phyloP scores from a whole-genome alignment of 192 early-diverging fungal genomes.

The Podochytrium sp. region DNA sequence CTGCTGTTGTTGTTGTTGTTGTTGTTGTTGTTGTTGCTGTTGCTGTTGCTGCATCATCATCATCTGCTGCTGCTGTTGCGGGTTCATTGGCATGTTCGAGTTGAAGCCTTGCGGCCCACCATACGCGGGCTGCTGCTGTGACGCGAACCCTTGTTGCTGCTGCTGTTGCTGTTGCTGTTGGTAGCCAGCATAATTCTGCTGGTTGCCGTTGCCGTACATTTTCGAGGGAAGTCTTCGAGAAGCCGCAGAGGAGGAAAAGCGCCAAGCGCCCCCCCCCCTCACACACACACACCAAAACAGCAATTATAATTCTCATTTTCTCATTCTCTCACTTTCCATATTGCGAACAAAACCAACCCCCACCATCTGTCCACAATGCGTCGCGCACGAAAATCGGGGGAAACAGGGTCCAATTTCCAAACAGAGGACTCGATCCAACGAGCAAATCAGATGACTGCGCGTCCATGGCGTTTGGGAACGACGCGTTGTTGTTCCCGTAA shows the following conservation, averaged over 20 bases:
- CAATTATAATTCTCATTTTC: background rate
- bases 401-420: background rate
- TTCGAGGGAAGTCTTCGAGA: no score
- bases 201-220: background rate
- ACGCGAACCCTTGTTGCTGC: conserved; percentile 19
- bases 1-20: background rate
- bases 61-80: conserved; percentile 19
- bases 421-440: background rate
- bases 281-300: no score
- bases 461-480: background rate
- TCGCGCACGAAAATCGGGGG: conserved; percentile 1
- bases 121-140: background rate
- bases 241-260: no score
- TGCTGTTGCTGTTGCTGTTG: conserved; percentile 32
- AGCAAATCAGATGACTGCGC: background rate
- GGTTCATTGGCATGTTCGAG: background rate
- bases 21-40: background rate
- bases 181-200: background rate
- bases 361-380: conserved; percentile 11
- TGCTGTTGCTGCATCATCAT: background rate
- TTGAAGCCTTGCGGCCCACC: background rate
- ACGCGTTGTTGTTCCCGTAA: background rate
- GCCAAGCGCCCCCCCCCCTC: no score
- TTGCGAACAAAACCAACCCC: conserved; percentile 26
- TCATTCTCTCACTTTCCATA: background rate